A percentile compares a stretch with the other conserved stretches of the same genome.
These are phyloP conservation scores for Rhizophagus sp. DNA, from an alignment of 192 early-diverging fungal genomes.

Conservation along the genomic window DNA sequence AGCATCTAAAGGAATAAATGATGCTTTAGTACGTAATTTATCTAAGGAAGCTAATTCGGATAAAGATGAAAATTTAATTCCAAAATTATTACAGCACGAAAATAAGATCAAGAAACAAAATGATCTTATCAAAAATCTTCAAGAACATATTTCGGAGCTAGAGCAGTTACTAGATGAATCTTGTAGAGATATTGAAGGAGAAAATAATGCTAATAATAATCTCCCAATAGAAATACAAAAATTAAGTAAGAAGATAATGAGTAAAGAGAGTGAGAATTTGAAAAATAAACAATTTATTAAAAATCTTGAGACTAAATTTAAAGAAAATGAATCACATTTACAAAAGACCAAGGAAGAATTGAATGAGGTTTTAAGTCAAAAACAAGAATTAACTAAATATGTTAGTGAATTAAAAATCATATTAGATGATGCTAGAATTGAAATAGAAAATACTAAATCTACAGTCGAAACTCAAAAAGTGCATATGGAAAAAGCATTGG, in stretches of 20 bases:
- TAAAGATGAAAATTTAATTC: not conserved
- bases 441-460: constrained; percentile 31
- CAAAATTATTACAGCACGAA: constrained; percentile 10
- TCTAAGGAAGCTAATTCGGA: not conserved
- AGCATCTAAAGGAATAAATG: not conserved
- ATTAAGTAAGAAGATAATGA: constrained; percentile 37
- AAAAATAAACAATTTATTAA: constrained; percentile 37
- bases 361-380: constrained; percentile 37
- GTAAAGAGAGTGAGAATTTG: constrained; percentile 38
- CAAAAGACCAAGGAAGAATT: constrained; percentile 41
- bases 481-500: constrained; percentile 39
- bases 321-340: constrained; percentile 43
- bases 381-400: constrained; percentile 35
- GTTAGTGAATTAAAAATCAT: constrained; percentile 41
- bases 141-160: constrained; percentile 7
- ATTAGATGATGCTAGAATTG: constrained; percentile 34
- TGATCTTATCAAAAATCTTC: constrained; percentile 13
- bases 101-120: constrained; percentile 8
- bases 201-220: not conserved
- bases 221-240: constrained; percentile 24
- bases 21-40: not conserved
- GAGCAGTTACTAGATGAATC: not conserved
- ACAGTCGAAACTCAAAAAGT: constrained; percentile 37
- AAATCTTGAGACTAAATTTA: constrained; percentile 44
- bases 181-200: not conserved